A percentile compares a stretch with the other conserved stretches of the same genome.
These are phyloP conservation scores for Magnolia officinalis DNA, from an alignment of 164 flowering plant species.

Conservation along the genomic window DNA sequence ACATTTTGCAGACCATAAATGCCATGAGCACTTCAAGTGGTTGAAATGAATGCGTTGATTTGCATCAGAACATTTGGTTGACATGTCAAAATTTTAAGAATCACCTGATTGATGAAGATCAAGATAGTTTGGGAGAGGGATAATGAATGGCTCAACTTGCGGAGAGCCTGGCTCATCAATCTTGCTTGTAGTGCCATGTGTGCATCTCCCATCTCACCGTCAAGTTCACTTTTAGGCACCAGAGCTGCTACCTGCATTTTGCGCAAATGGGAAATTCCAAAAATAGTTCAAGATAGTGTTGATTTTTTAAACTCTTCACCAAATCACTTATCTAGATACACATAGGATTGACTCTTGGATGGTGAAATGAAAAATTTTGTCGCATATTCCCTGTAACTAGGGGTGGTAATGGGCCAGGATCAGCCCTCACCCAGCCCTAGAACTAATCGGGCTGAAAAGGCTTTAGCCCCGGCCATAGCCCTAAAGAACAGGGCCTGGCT, in stretches of 20 bases:
- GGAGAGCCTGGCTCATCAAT: conserved; percentile 97
- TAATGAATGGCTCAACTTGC: conserved; percentile 87
- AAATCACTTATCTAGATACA: too few species aligned
- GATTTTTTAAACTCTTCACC: neutral
- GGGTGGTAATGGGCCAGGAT: neutral
- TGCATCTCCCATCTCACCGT: conserved; percentile 99
- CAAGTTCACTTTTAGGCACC: conserved; percentile 95
- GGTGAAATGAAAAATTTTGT: too few species aligned
- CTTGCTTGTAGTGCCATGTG: conserved; percentile 99
- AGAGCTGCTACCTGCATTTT: conserved; percentile 84
- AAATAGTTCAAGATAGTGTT: neutral
- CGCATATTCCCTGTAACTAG: neutral
- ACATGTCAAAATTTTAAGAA: neutral
- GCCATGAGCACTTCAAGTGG: neutral
- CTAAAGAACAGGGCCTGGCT: neutral
- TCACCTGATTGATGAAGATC: conserved; percentile 88
- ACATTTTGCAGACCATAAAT: neutral
- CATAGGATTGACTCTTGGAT: too few species aligned
- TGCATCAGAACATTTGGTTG: neutral
- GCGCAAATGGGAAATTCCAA: neutral
- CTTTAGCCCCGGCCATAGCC: neutral
- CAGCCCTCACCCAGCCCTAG: neutral
- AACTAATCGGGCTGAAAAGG: neutral
- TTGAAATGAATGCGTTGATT: neutral
- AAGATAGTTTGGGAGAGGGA: conserved; percentile 77